phyloP scores from a whole-genome alignment of 2,329 filamentous ascomycete genomes.

The Hypomyces rosellus region DNA sequence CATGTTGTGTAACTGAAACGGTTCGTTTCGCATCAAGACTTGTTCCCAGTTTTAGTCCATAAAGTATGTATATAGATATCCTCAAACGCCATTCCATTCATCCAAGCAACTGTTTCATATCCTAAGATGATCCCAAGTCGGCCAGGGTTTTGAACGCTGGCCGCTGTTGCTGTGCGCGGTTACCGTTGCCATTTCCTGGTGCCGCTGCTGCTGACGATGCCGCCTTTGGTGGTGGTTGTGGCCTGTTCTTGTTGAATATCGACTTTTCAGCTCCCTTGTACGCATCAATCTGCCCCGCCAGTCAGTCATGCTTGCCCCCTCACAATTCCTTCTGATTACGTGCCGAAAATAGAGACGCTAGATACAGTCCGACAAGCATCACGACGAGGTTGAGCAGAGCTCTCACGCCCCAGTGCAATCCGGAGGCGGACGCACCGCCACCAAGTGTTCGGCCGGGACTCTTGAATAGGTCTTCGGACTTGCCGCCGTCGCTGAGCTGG shows the following conservation, averaged over 20 bases:
- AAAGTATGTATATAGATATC: neutral
- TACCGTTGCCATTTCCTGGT: conserved; percentile 17
- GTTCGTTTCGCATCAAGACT: neutral
- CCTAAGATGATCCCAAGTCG: conserved; percentile 34
- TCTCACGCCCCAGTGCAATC: conserved; percentile 30
- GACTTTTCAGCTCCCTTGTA: conserved; percentile 56
- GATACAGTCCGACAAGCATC: conserved; percentile 51
- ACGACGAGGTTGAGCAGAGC: conserved; percentile 36
- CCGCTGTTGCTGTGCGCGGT: conserved; percentile 26
- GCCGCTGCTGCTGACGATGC: conserved; percentile 1
- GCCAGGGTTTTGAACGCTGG: conserved; percentile 47
- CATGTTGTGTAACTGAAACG: neutral
- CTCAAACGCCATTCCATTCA: neutral
- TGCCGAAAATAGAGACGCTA: conserved; percentile 56
- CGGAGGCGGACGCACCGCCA: conserved; percentile 23
- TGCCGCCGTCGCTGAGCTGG: conserved; percentile 41
- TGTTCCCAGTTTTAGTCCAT: neutral
- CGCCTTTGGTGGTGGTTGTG: conserved; percentile 16
- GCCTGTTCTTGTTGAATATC: conserved; percentile 48
- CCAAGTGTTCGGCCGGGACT: conserved; percentile 54
- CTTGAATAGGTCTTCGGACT: conserved; percentile 43
- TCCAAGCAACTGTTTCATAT: no score
- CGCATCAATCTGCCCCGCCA: conserved; percentile 46
- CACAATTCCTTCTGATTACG: conserved; percentile 22
- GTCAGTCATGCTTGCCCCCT: conserved; percentile 18